Conservation (phyloP, 1,284 basidiomycete species). For the Cutaneotrichosporon spelunceum region DNA sequence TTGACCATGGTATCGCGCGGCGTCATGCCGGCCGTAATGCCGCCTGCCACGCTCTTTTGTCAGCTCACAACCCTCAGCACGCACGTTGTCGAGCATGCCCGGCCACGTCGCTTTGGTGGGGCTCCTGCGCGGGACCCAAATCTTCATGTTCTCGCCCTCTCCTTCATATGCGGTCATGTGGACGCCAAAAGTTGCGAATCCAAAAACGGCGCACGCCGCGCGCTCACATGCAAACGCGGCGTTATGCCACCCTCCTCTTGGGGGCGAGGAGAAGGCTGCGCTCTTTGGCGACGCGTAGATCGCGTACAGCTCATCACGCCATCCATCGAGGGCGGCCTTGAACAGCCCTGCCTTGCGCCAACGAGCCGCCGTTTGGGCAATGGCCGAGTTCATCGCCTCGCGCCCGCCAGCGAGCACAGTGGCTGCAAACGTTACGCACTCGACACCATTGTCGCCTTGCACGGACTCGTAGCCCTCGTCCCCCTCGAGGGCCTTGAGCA, state of each 20-base stretch:
- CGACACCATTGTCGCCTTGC: conserved; percentile 9
- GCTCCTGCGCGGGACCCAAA: conserved; percentile 87
- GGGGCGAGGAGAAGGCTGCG: conserved; percentile 50
- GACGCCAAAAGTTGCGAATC: conserved; percentile 72
- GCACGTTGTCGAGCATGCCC: conserved; percentile 22
- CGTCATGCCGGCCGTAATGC: conserved; percentile 65
- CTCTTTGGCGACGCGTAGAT: conserved; percentile 65
- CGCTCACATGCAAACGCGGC: conserved; percentile 85
- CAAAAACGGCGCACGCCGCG: conserved; percentile 74
- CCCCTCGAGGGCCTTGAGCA: conserved; percentile 13
- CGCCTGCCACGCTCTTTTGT: conserved; percentile 56
- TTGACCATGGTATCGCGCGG: conserved; percentile 77
- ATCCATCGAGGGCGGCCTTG: conserved; percentile 56
- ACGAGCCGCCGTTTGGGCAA: conserved; percentile 40
- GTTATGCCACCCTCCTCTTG: conserved; percentile 53
- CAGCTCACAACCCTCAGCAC: background rate
- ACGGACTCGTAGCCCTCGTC: conserved; percentile 11
- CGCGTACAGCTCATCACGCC: conserved; percentile 79
- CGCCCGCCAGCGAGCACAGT: conserved; percentile 29
- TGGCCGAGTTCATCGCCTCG: conserved; percentile 38
- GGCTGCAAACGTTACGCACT: conserved; percentile 32
- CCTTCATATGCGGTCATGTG: conserved; percentile 51
- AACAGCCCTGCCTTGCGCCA: conserved; percentile 51
- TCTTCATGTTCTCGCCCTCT: conserved; percentile 52
- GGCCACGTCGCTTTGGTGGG: conserved; percentile 80